Conservation (phyloP, 768 basidiomycete genomes). For the Zangia roseola region DNA sequence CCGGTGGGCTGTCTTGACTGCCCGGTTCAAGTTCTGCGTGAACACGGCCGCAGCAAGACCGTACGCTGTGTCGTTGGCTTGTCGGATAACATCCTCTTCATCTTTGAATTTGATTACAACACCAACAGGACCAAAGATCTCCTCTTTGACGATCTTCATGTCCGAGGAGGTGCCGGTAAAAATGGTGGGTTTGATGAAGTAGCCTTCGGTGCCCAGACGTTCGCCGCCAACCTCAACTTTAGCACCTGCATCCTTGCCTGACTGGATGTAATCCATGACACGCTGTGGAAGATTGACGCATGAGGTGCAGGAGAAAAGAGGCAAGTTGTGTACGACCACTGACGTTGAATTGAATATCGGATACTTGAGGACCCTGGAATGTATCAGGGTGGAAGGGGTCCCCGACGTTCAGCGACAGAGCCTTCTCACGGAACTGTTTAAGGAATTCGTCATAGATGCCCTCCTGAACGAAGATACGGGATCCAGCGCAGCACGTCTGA, state of each 20-base stretch:
- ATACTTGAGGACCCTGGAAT: slow-evolving; percentile 80
- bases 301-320: neutral
- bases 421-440: slow-evolving; percentile 50
- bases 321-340: slow-evolving; percentile 17
- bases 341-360: slow-evolving; percentile 71
- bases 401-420: slow-evolving; percentile 59
- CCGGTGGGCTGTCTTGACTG: slow-evolving; percentile 66
- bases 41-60: slow-evolving; percentile 90
- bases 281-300: slow-evolving; percentile 43
- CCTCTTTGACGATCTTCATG: slow-evolving; percentile 74
- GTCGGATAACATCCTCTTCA: slow-evolving; percentile 59
- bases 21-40: slow-evolving; percentile 73
- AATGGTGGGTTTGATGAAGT: slow-evolving; percentile 74
- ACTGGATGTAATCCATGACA: slow-evolving; percentile 75
- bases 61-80: slow-evolving; percentile 86
- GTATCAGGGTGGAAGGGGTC: slow-evolving; percentile 62
- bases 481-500: slow-evolving; percentile 78
- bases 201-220: slow-evolving; percentile 57
- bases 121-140: slow-evolving; percentile 82
- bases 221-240: slow-evolving; percentile 63
- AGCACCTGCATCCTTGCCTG: slow-evolving; percentile 72
- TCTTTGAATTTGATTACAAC: slow-evolving; percentile 75
- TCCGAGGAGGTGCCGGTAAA: slow-evolving; percentile 63
- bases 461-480: slow-evolving; percentile 80
- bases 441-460: slow-evolving; percentile 80